These are phyloP conservation scores for Aspergillus sp. DNA, from an alignment of 2,329 filamentous ascomycete species.

Conservation along the genomic window DNA sequence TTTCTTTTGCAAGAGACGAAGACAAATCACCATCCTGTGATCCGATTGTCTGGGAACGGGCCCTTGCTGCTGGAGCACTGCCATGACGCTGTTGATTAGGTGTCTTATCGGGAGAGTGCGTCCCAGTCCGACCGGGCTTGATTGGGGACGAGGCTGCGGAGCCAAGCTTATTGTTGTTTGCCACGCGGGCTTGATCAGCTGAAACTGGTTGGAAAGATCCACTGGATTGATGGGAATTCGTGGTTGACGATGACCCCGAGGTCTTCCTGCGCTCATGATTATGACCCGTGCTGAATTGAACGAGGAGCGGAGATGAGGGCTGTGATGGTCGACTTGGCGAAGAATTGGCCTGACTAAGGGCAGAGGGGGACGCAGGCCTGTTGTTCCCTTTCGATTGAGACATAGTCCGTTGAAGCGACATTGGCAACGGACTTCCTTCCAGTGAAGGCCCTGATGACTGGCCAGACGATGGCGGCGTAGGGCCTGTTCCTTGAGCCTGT, in stretches of 20 bases:
- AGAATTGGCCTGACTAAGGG: slow-evolving; percentile 76
- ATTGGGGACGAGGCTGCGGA: slow-evolving; percentile 61
- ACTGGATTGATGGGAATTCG: slow-evolving; percentile 76
- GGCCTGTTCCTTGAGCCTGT: slow-evolving; percentile 9
- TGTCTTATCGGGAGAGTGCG: slow-evolving; percentile 64
- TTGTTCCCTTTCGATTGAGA: slow-evolving; percentile 80
- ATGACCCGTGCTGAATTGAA: slow-evolving; percentile 89
- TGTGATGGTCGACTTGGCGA: slow-evolving; percentile 86
- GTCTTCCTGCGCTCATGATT: slow-evolving; percentile 85
- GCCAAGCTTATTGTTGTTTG: slow-evolving; percentile 57
- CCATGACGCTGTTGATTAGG: slow-evolving; percentile 65
- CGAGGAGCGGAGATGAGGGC: slow-evolving; percentile 86
- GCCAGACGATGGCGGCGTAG: slow-evolving; percentile 59
- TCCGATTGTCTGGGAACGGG: slow-evolving; percentile 88
- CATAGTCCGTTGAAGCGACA: slow-evolving; percentile 78
- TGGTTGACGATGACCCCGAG: slow-evolving; percentile 84
- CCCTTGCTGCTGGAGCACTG: slow-evolving; percentile 68
- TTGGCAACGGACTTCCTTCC: slow-evolving; percentile 84
- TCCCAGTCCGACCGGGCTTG: slow-evolving; percentile 47
- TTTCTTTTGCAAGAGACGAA: slow-evolving; percentile 62
- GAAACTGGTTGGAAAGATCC: slow-evolving; percentile 71
- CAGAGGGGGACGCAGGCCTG: slow-evolving; percentile 84
- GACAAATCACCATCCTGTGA: slow-evolving; percentile 88
- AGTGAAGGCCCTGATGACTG: slow-evolving; percentile 69
- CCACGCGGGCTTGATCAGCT: slow-evolving; percentile 71